Percentiles rank a stretch among this genome's conserved stretches.
These are phyloP conservation scores for Backusella macrospora DNA, from an alignment of 192 early-diverging fungal species.

Conservation along the genomic window DNA sequence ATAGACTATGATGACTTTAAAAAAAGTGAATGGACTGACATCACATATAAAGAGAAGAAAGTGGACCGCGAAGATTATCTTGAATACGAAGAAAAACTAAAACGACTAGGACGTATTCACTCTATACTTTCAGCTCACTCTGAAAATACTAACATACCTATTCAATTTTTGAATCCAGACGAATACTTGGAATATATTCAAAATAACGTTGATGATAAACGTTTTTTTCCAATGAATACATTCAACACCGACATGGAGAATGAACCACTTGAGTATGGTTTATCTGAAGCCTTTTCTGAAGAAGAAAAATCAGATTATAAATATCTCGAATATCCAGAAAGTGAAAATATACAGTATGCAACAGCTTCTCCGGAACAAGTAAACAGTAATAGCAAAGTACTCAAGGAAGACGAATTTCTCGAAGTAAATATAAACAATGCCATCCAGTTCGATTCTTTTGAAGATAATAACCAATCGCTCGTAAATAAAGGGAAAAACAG, in stretches of 20 bases:
- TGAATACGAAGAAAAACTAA: background rate
- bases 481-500: background rate
- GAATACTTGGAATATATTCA: background rate
- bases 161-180: background rate
- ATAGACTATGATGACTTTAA: background rate
- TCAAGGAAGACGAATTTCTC: background rate
- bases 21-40: background rate
- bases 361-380: background rate
- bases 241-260: background rate
- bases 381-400: background rate
- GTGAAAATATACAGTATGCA: background rate
- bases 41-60: conserved; percentile 1
- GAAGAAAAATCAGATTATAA: background rate
- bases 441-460: background rate
- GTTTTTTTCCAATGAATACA: background rate
- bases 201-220: background rate
- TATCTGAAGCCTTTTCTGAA: background rate
- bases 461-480: background rate
- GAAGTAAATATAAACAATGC: background rate
- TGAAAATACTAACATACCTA: background rate
- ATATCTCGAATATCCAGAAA: background rate
- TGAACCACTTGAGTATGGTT: background rate
- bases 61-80: background rate
- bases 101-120: background rate
- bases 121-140: background rate